A percentile compares a stretch with the other conserved stretches of the same genome.
Evolutionary conservation across 2,329 filamentous ascomycete species (phyloP).

Genomic region (Zarea fungicola): DNA sequence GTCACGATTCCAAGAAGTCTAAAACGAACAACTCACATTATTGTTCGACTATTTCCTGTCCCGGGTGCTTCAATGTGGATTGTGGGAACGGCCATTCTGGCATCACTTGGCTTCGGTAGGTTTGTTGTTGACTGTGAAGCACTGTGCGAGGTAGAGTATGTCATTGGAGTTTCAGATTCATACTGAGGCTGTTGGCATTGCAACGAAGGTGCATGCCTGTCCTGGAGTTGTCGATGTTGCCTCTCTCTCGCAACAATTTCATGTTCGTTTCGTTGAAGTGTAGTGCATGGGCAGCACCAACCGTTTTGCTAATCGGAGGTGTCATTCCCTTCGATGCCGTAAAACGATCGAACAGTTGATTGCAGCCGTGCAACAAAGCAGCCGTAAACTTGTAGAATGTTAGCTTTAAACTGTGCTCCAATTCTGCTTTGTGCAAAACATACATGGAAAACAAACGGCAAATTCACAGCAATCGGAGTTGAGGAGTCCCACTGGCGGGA

Average conservation of each 20-base stretch:
- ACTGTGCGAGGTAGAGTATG: constrained; percentile 1
- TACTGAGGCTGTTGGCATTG: too few species aligned
- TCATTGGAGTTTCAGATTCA: constrained; percentile 20
- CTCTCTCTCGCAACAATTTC: constrained; percentile 29
- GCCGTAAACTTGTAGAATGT: constrained; percentile 26
- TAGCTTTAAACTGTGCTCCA: neutral
- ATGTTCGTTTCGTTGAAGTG: constrained; percentile 25
- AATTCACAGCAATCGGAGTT: constrained; percentile 22
- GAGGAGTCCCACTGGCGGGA: constrained; percentile 16
- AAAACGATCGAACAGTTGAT: constrained; percentile 25
- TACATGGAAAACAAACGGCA: constrained; percentile 24
- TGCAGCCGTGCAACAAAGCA: constrained; percentile 25
- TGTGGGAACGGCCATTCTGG: too few species aligned
- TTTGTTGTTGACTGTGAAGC: neutral
- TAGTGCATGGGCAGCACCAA: constrained; percentile 24
- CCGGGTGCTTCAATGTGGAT: too few species aligned
- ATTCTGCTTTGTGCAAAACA: constrained; percentile 4
- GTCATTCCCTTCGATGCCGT: constrained; percentile 25
- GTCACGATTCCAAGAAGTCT: neutral
- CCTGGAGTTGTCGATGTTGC: constrained; percentile 12
- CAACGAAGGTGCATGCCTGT: too few species aligned
- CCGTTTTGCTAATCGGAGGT: constrained; percentile 21
- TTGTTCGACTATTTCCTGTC: too few species aligned
- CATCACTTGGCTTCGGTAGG: too few species aligned
- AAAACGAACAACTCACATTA: too few species aligned